A percentile compares a stretch with the other conserved stretches of the same genome.
phyloP scores from a whole-genome alignment of 208 protist genomes.

The Crithidia thermophila region DNA sequence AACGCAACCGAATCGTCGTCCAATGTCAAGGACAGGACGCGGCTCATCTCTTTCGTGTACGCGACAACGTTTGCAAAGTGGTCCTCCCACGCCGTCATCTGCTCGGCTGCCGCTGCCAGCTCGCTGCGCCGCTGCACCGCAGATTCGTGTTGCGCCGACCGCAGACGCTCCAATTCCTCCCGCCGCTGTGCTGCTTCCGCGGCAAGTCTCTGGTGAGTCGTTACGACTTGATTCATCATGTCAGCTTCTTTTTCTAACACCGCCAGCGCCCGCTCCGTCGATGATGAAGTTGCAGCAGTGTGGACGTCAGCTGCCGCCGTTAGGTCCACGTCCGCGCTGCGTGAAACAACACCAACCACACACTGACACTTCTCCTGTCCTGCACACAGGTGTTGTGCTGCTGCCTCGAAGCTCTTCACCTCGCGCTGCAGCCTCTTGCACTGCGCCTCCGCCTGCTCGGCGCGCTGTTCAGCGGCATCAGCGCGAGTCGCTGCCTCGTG shows the following conservation, averaged over 20 bases:
- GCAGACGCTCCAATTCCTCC: background rate
- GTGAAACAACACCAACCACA: background rate
- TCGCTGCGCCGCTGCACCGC: background rate
- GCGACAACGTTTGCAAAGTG: background rate
- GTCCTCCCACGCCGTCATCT: background rate
- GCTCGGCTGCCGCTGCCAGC: background rate
- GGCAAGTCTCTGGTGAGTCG: background rate
- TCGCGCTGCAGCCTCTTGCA: background rate
- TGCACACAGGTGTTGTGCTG: background rate
- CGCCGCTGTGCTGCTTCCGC: background rate
- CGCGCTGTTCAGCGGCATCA: background rate
- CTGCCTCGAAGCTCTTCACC: background rate
- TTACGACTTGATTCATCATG: background rate
- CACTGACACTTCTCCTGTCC: constrained; percentile 6
- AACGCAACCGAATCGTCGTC: too few species aligned
- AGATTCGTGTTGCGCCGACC: background rate
- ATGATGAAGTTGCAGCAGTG: background rate
- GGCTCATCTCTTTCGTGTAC: background rate
- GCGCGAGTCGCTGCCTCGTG: background rate
- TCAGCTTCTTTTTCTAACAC: background rate
- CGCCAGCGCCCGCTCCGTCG: background rate
- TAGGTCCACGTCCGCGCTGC: background rate
- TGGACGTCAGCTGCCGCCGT: too few species aligned
- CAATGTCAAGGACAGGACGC: too few species aligned
- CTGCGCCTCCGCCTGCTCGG: background rate